Conservation (phyloP, 2,329 filamentous ascomycete species). For the Coniochaeta sp. region DNA sequence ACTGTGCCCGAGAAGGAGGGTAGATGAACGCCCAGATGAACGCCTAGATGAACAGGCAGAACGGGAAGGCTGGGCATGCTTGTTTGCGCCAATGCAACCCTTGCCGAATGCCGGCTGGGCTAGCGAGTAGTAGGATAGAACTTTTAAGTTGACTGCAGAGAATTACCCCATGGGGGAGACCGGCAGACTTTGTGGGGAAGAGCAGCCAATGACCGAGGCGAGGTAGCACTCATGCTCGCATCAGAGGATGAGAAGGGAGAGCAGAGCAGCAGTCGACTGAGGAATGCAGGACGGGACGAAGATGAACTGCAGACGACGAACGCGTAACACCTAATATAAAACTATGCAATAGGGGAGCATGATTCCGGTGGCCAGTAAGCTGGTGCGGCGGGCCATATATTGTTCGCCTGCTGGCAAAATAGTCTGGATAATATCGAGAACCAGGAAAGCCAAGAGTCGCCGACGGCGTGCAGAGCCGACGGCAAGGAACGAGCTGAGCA, state of each 20-base stretch:
- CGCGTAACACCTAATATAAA: slow-evolving; percentile 21
- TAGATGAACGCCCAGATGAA: background rate
- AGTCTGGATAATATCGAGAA: slow-evolving; percentile 16
- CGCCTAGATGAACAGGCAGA: background rate
- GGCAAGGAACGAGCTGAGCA: slow-evolving; percentile 6
- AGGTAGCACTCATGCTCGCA: slow-evolving; percentile 10
- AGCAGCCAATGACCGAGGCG: slow-evolving; percentile 12
- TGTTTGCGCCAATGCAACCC: slow-evolving; percentile 3
- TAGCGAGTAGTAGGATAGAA: background rate
- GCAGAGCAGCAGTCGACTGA: slow-evolving; percentile 8
- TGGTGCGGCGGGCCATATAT: slow-evolving; percentile 14
- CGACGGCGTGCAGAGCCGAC: slow-evolving; percentile 8
- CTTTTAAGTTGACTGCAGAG: background rate
- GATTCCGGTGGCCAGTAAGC: slow-evolving; percentile 14
- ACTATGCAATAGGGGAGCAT: slow-evolving; percentile 9
- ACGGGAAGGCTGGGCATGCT: slow-evolving; percentile 3
- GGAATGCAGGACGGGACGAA: slow-evolving; percentile 8
- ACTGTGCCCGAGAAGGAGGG: background rate
- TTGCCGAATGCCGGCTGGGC: background rate
- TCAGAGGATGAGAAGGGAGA: slow-evolving; percentile 8
- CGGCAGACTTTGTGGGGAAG: background rate
- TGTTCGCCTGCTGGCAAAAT: slow-evolving; percentile 16
- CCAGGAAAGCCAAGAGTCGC: slow-evolving; percentile 13
- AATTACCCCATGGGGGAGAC: slow-evolving; percentile 2
- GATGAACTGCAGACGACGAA: slow-evolving; percentile 10